Evolutionary conservation across 352 stramenopile genomes (phyloP).

Genomic region (Blastocystis sp.): DNA sequence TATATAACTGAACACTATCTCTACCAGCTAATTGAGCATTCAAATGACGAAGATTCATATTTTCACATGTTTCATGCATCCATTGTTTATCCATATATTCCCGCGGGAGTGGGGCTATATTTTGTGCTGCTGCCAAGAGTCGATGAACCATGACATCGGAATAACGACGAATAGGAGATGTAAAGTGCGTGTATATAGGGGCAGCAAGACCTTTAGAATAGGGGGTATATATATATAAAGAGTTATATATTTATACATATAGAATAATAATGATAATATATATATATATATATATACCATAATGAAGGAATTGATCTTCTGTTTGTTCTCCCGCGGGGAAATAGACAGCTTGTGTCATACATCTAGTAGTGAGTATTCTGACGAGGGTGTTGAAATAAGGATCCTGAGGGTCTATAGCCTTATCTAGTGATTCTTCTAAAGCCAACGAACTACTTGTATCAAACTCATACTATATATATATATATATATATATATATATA

Average conservation of each 20-base stretch:
- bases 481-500: constrained; percentile 44
- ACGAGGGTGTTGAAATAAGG: constrained; percentile 94
- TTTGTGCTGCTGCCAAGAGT: constrained; percentile 78
- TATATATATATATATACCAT: constrained; percentile 45
- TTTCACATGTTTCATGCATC: constrained; percentile 80
- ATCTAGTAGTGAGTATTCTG: constrained; percentile 79
- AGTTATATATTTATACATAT: not conserved
- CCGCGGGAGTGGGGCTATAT: constrained; percentile 69
- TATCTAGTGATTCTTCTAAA: constrained; percentile 59
- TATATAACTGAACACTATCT: constrained; percentile 83
- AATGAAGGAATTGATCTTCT: constrained; percentile 86
- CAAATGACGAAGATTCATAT: constrained; percentile 84
- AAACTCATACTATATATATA: constrained; percentile 42
- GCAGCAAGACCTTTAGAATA: constrained; percentile 61
- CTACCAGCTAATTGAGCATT: constrained; percentile 79
- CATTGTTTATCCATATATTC: constrained; percentile 69
- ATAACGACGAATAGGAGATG: constrained; percentile 89
- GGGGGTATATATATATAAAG: not conserved
- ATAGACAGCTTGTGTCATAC: constrained; percentile 93
- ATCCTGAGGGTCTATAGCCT: constrained; percentile 47
- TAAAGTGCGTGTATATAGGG: constrained; percentile 98
- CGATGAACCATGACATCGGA: constrained; percentile 93
- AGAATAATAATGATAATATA: not conserved
- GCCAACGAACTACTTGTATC: constrained; percentile 57
- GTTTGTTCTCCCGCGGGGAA: constrained; percentile 84